Base-by-base conservation (phyloP, 1,284 basidiomycete genomes). In the Pholiota adiposa region DNA sequence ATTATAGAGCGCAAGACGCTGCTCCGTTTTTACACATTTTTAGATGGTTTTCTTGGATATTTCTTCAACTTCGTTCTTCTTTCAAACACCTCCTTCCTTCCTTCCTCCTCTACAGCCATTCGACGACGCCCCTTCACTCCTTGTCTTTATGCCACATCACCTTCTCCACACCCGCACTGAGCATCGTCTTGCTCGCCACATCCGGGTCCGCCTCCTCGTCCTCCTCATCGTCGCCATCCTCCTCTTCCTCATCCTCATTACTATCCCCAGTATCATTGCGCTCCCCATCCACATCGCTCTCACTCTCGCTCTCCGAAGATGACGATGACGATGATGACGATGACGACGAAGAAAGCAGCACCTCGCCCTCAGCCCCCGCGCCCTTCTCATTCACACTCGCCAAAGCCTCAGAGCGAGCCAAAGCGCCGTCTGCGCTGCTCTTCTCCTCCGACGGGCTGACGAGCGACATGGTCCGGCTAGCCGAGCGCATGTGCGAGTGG, bases 101-200 rank as follows among this genome's bases (percentile, higher is more conserved):
- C 7, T 34, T 48, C 38, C 18, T 46, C 29, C 27, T 23, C 52
- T 9, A 31, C 41, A 12, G 5, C 27, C 21, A n/a, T 25, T 14
- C 29, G 5, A 49, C 54, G 14, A 33, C 2, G 25, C 14, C 43
- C 44, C 34, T 27, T 19, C 51, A 49, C 51, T 52, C 38, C 19
- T 59, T 63, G 50, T 66, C 63, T 40, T 68, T 64, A 55, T 90
- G 89, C 64, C 87, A 77, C 68, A 83, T 86, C 65, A 90, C 79
- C 75, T 89, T 89, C 77, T 91, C 89, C 40, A 91, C 83, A 29
- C 88, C 87, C 11, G 89, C 89, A 23, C 86, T 80, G 5, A 83
- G 65, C 36, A 76, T 76, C 8, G 76, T 78, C 66, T 72, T 73
- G 63, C 81, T 70, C 60, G 69, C 68, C 58, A 72, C 67, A 21